Conservation (phyloP, 108 stramenopile genomes). For the Skeletonema potamos region DNA sequence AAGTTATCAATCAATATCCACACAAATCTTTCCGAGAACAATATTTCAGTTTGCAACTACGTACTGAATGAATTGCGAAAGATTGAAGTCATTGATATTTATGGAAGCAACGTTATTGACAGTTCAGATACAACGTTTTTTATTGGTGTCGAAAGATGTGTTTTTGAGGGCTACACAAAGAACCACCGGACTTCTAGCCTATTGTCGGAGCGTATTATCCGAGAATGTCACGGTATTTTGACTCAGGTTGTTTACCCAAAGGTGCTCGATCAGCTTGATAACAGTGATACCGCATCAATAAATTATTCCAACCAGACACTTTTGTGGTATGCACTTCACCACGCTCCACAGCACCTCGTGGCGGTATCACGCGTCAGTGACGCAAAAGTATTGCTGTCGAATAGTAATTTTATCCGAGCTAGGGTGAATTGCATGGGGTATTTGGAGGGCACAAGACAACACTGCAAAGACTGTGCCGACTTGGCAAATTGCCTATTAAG, state of each 20-base stretch:
- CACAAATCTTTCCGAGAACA: constrained; percentile 10
- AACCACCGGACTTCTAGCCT: not conserved
- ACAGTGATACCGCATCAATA: not conserved
- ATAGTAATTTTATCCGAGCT: constrained; percentile 14
- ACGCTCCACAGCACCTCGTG: constrained; percentile 28
- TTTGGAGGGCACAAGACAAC: constrained; percentile 3
- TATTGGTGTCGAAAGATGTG: constrained; percentile 17
- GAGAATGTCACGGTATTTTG: constrained; percentile 32
- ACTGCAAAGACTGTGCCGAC: constrained; percentile 28
- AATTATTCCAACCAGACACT: not conserved
- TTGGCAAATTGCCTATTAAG: constrained; percentile 3
- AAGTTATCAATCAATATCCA: not conserved
- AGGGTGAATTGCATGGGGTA: constrained; percentile 29
- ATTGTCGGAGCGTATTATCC: constrained; percentile 7
- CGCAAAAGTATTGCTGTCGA: constrained; percentile 9
- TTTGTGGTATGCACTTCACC: constrained; percentile 28
- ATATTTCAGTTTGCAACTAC: constrained; percentile 31
- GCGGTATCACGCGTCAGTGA: constrained; percentile 8
- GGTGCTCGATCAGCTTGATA: constrained; percentile 13
- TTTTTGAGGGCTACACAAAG: constrained; percentile 4
- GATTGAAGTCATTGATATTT: constrained; percentile 14
- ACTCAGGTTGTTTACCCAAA: constrained; percentile 5
- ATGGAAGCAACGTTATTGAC: constrained; percentile 19
- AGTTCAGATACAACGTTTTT: constrained; percentile 20
- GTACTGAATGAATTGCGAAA: constrained; percentile 17